These are phyloP conservation scores for Lactarius psammicola DNA, from an alignment of 768 basidiomycete genomes.

Conservation along the genomic window DNA sequence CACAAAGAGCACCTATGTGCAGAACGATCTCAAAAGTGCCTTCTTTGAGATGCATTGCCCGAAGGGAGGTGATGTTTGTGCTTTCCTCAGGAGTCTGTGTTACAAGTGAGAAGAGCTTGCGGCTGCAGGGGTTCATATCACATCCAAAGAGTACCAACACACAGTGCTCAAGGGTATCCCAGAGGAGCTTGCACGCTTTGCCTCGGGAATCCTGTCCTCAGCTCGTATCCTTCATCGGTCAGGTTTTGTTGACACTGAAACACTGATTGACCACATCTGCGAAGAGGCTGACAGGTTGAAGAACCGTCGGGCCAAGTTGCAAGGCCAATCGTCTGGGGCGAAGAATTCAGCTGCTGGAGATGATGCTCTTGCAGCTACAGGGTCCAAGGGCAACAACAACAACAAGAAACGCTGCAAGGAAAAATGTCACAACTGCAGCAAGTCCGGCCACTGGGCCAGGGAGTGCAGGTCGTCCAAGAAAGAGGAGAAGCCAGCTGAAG, in stretches of 20 bases:
- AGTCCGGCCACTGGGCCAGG: not conserved
- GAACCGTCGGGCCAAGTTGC: not conserved
- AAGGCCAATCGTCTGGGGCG: not conserved
- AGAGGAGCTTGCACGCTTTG: not conserved
- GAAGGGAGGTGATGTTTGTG: too few relatives aligned
- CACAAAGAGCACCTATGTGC: too few relatives aligned
- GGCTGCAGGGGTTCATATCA: not conserved
- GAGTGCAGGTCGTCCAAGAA: not conserved
- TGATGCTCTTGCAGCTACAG: not conserved
- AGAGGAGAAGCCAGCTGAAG: too few relatives aligned
- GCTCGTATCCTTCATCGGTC: not conserved
- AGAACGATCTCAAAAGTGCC: too few relatives aligned
- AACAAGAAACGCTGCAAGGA: not conserved
- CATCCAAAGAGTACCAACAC: not conserved
- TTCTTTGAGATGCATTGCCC: too few relatives aligned
- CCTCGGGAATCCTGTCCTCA: not conserved
- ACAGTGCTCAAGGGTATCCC: not conserved
- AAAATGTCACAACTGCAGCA: not conserved
- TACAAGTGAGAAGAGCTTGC: too few relatives aligned
- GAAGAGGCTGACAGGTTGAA: not conserved
- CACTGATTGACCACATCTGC: not conserved
- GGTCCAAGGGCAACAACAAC: not conserved
- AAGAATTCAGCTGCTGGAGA: not conserved
- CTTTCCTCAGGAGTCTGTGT: too few relatives aligned
- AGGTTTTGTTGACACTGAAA: not conserved